Conservation (phyloP, 2,329 filamentous ascomycete species). For the Verticillium albo-atrum region DNA sequence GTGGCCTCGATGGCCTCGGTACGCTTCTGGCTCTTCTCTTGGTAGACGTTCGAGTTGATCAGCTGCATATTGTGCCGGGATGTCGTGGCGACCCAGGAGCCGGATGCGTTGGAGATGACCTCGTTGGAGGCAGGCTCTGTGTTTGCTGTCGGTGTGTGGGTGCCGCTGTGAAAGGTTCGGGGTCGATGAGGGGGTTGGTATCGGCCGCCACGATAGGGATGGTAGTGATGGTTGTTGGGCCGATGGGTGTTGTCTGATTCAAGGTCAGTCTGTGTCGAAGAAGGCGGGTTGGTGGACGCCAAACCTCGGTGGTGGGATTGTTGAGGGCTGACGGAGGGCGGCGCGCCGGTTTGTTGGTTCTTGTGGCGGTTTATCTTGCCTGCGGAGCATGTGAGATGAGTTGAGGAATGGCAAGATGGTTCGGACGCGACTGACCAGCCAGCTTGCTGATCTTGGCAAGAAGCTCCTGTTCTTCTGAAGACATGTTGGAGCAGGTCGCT, state of each 20-base stretch:
- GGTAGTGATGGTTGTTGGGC: conserved; percentile 16
- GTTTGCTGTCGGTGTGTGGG: conserved; percentile 18
- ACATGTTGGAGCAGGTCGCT: conserved; percentile 24
- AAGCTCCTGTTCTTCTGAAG: conserved; percentile 47
- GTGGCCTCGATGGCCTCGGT: conserved; percentile 69
- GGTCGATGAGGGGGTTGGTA: conserved; percentile 34
- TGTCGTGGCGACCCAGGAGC: conserved; percentile 65
- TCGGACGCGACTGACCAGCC: conserved; percentile 33
- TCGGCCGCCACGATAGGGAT: conserved; percentile 12
- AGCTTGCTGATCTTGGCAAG: conserved; percentile 49
- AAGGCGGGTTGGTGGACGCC: conserved; percentile 7
- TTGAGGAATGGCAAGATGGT: not conserved
- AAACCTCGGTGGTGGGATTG: conserved; percentile 29
- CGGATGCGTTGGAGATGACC: conserved; percentile 30
- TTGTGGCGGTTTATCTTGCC: conserved; percentile 80
- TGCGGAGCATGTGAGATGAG: conserved; percentile 28
- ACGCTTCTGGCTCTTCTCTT: conserved; percentile 66
- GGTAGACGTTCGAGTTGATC: conserved; percentile 75
- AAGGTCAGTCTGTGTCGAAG: not conserved
- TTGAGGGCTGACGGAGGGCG: conserved; percentile 20
- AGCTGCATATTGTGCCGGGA: conserved; percentile 71
- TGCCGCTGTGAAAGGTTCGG: conserved; percentile 44
- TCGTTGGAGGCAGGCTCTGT: conserved; percentile 19
- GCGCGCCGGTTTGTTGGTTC: conserved; percentile 49
- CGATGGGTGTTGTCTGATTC: conserved; percentile 26